phyloP scores from a whole-genome alignment of 352 stramenopile genomes.

The Phytophthora idaei region DNA sequence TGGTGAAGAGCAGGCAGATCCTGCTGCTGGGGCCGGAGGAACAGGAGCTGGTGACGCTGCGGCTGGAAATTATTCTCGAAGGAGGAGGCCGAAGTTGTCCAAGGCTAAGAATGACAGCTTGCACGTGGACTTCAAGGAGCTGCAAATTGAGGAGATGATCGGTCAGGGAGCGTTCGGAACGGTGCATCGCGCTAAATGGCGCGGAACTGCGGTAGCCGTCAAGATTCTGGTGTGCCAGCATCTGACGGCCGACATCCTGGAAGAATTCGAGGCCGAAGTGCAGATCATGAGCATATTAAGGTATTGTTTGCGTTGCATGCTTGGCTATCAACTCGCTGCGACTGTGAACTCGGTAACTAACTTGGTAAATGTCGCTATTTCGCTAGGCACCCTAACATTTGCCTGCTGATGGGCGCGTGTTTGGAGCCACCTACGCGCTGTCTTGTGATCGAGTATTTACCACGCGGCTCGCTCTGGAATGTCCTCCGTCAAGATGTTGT shows the following conservation, averaged over 20 bases:
- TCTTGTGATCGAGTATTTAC: constrained; percentile 88
- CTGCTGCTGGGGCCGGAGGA: constrained; percentile 12
- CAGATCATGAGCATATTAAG: constrained; percentile 91
- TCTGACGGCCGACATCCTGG: constrained; percentile 81
- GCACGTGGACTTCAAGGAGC: constrained; percentile 82
- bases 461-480: constrained; percentile 83
- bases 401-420: constrained; percentile 82
- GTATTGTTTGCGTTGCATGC: constrained; percentile 32
- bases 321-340: too few species aligned
- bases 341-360: constrained; percentile 5
- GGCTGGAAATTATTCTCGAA: constrained; percentile 23
- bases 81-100: constrained; percentile 40
- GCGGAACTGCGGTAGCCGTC: constrained; percentile 77
- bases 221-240: constrained; percentile 89
- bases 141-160: constrained; percentile 85
- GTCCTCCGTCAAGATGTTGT: constrained; percentile 81
- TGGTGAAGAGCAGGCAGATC: constrained; percentile 9
- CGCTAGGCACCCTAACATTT: constrained; percentile 87
- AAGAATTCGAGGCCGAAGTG: constrained; percentile 89
- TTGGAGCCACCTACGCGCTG: constrained; percentile 79
- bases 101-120: constrained; percentile 76
- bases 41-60: constrained; percentile 17
- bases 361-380: constrained; percentile 1
- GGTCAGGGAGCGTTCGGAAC: constrained; percentile 86
- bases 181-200: constrained; percentile 76